These are phyloP conservation scores for Fragilaria crotonensis DNA, from an alignment of 108 stramenopile species.

Conservation along the genomic window DNA sequence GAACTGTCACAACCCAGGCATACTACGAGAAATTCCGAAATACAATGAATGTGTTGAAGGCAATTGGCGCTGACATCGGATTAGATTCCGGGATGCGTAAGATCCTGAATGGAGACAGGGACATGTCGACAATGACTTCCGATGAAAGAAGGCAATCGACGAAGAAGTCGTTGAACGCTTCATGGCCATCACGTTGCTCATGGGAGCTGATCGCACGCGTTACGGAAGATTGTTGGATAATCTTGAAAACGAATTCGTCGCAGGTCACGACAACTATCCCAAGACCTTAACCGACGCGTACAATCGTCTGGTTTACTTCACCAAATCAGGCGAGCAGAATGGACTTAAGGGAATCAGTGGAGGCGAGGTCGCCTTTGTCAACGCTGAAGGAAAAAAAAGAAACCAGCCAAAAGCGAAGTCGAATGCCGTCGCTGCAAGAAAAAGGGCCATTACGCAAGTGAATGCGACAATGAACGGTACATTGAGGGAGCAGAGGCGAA, in stretches of 20 bases:
- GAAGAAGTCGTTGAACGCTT: neutral
- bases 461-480: neutral
- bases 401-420: constrained; percentile 1
- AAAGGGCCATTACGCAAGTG: constrained; percentile 9
- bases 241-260: neutral
- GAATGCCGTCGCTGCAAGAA: constrained; percentile 1
- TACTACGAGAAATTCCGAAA: too few relatives aligned
- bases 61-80: too few relatives aligned
- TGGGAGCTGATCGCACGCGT: neutral
- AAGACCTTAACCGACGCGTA: constrained; percentile 14
- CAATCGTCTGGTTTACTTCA: neutral
- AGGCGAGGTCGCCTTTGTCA: too few relatives aligned
- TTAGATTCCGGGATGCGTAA: too few relatives aligned
- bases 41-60: too few relatives aligned
- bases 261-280: constrained; percentile 26
- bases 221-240: neutral
- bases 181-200: neutral
- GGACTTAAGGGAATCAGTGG: too few relatives aligned
- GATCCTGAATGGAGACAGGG: too few relatives aligned
- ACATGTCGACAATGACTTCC: too few relatives aligned
- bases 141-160: too few relatives aligned
- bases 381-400: neutral
- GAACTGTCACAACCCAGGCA: too few relatives aligned
- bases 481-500: neutral
- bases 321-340: too few relatives aligned